Conservation (phyloP, 805 yeast genomes). For the Starmerella powellii region DNA sequence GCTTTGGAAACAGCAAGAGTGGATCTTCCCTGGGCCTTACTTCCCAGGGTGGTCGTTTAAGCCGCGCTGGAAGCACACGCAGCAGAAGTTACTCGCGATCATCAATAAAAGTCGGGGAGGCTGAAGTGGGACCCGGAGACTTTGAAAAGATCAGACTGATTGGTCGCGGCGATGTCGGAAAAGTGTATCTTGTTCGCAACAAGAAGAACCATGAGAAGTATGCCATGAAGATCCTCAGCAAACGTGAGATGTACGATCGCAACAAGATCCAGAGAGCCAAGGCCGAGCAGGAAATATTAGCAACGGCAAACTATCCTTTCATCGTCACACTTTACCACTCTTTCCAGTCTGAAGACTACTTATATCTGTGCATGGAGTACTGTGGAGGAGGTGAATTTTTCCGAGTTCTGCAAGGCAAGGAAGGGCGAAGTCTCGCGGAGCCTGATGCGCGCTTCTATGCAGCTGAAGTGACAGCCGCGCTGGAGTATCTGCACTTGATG, state of each 20-base stretch:
- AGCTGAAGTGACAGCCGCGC: conserved; percentile 92
- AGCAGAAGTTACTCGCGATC: conserved; percentile 57
- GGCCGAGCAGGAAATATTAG: conserved; percentile 93
- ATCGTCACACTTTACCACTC: conserved; percentile 93
- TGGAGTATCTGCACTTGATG: conserved; percentile 90
- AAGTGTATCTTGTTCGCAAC: conserved; percentile 83
- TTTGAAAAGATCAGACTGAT: conserved; percentile 81
- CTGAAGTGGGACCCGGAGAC: conserved; percentile 72
- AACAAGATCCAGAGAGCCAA: conserved; percentile 88
- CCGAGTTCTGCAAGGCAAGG: conserved; percentile 85
- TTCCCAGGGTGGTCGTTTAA: not conserved
- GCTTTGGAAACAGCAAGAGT: not conserved
- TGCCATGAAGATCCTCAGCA: conserved; percentile 86
- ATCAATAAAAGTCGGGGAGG: conserved; percentile 60
- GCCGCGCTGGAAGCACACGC: conserved; percentile 13
- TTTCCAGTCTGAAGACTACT: conserved; percentile 82
- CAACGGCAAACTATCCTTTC: conserved; percentile 92
- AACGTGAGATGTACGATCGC: conserved; percentile 87
- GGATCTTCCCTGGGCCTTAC: conserved; percentile 2
- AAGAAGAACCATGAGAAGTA: conserved; percentile 59
- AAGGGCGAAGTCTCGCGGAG: conserved; percentile 73
- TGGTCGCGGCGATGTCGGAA: conserved; percentile 97
- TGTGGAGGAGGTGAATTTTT: conserved; percentile 99
- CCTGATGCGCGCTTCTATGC: conserved; percentile 88
- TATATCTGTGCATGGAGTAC: conserved; percentile 94